Percentiles rank a stretch among this genome's conserved stretches.
phyloP scores from a whole-genome alignment of 352 stramenopile genomes.

The Phytopythium aichiense region DNA sequence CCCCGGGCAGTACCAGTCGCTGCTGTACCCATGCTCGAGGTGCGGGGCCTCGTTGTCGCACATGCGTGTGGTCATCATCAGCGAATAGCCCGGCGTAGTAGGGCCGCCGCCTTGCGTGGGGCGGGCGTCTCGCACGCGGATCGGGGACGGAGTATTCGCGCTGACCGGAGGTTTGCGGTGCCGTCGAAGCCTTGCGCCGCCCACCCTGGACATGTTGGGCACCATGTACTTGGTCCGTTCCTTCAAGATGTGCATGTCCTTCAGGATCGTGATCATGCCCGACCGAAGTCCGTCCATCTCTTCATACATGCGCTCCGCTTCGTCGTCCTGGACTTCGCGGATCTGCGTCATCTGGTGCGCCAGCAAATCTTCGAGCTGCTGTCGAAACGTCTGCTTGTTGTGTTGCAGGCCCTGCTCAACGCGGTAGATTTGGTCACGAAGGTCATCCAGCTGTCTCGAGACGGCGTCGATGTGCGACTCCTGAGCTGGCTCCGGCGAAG shows the following conservation, averaged over 20 bases:
- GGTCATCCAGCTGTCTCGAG: constrained; percentile 35
- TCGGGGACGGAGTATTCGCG: constrained; percentile 6
- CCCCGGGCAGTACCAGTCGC: constrained; percentile 29
- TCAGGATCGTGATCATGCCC: constrained; percentile 58
- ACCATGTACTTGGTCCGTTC: constrained; percentile 68
- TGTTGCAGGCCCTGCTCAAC: constrained; percentile 45
- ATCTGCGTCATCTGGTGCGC: constrained; percentile 41
- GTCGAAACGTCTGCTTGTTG: constrained; percentile 42
- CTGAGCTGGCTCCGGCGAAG: constrained; percentile 14
- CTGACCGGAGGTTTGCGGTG: constrained; percentile 8
- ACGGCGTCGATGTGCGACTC: constrained; percentile 36
- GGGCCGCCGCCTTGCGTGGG: constrained; percentile 2
- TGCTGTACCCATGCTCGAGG: constrained; percentile 27
- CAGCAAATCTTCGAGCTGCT: constrained; percentile 47
- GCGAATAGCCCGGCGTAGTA: constrained; percentile 21
- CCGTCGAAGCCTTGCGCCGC: constrained; percentile 14
- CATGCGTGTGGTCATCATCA: constrained; percentile 25
- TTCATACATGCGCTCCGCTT: constrained; percentile 44
- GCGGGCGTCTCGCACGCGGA: background rate
- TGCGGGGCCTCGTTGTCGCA: constrained; percentile 24
- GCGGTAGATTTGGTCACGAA: constrained; percentile 49
- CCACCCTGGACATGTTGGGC: constrained; percentile 31
- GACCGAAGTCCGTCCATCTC: constrained; percentile 66
- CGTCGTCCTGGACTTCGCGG: constrained; percentile 45
- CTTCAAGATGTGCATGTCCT: constrained; percentile 65